Conservation (phyloP, 1,284 basidiomycete species). For the Apiotrichum domesticum region DNA sequence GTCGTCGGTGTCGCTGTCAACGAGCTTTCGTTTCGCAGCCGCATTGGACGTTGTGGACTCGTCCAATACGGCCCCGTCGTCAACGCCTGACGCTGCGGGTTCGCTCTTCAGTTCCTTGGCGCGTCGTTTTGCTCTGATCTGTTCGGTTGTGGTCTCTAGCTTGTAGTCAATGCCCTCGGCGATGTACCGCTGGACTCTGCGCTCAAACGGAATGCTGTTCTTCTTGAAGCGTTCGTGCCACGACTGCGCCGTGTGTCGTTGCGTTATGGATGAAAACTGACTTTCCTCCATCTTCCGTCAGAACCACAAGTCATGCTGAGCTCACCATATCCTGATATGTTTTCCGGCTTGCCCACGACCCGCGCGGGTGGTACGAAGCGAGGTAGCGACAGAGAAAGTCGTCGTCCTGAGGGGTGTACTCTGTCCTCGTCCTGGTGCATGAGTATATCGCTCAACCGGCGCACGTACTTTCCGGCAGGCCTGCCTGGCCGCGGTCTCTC, state of each 20-base stretch:
- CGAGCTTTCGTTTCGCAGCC: too few relatives aligned
- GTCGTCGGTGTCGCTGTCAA: background rate
- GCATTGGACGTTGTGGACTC: too few relatives aligned
- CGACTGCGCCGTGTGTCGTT: slow-evolving; percentile 32
- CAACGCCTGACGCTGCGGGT: too few relatives aligned
- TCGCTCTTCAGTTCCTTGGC: slow-evolving; percentile 1
- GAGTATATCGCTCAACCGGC: background rate
- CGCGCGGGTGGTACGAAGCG: slow-evolving; percentile 24
- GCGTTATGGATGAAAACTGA: slow-evolving; percentile 19
- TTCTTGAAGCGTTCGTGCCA: slow-evolving; percentile 44
- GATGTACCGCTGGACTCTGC: slow-evolving; percentile 19
- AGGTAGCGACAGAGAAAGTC: slow-evolving; percentile 41
- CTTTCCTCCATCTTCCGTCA: slow-evolving; percentile 5
- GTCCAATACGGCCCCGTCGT: too few relatives aligned
- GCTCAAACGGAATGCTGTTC: slow-evolving; percentile 19
- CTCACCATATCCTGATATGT: slow-evolving; percentile 34
- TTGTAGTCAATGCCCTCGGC: slow-evolving; percentile 19
- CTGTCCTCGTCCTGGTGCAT: slow-evolving; percentile 27
- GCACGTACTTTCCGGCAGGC: slow-evolving; percentile 31
- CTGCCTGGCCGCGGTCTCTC: slow-evolving; percentile 18
- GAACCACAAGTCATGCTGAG: slow-evolving; percentile 28
- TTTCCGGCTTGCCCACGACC: slow-evolving; percentile 32
- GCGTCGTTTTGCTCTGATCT: slow-evolving; percentile 2
- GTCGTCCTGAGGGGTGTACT: slow-evolving; percentile 38
- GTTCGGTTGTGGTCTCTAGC: slow-evolving; percentile 29